Percentiles rank a stretch among this genome's conserved stretches.
These are phyloP conservation scores for Conoideocrella luteorostrata DNA, from an alignment of 2,329 filamentous ascomycete species.

Conservation along the genomic window DNA sequence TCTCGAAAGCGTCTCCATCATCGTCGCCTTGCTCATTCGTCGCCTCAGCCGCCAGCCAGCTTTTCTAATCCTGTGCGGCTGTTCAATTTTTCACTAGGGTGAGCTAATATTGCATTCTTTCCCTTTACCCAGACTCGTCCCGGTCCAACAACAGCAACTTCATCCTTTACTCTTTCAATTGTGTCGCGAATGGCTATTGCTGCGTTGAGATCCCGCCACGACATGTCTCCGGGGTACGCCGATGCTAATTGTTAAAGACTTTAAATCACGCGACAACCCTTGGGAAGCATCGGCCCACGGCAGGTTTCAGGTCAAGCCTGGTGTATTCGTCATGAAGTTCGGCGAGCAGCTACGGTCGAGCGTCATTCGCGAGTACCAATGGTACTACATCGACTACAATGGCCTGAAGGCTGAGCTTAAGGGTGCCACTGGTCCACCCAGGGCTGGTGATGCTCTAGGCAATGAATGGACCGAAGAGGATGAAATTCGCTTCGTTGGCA, in stretches of 20 bases:
- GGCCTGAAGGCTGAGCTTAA: conserved; percentile 84
- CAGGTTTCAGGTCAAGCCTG: conserved; percentile 36
- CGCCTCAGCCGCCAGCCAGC: background rate
- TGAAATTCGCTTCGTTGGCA: conserved; percentile 78
- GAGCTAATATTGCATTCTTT: background rate
- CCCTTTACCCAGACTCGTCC: too few relatives aligned
- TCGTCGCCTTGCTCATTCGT: conserved; percentile 2
- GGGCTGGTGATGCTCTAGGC: conserved; percentile 36
- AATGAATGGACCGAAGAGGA: conserved; percentile 85
- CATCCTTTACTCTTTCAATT: background rate
- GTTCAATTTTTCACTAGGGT: background rate
- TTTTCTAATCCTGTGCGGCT: background rate
- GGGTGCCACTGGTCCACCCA: conserved; percentile 51
- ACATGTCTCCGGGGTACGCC: conserved; percentile 13
- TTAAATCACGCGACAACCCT: conserved; percentile 34
- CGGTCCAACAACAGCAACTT: background rate
- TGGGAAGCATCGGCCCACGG: conserved; percentile 32
- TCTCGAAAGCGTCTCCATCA: conserved; percentile 1
- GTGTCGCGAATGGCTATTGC: background rate
- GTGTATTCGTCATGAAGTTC: conserved; percentile 68
- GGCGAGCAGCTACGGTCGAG: conserved; percentile 95
- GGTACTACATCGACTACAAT: conserved; percentile 98
- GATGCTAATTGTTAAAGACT: conserved; percentile 50
- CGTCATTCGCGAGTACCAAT: conserved; percentile 93
- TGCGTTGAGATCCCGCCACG: background rate